Percentiles rank a stretch among this genome's conserved stretches.
These are phyloP conservation scores for Leccinum longicurvipes DNA, from an alignment of 768 basidiomycete genomes.

Conservation along the genomic window DNA sequence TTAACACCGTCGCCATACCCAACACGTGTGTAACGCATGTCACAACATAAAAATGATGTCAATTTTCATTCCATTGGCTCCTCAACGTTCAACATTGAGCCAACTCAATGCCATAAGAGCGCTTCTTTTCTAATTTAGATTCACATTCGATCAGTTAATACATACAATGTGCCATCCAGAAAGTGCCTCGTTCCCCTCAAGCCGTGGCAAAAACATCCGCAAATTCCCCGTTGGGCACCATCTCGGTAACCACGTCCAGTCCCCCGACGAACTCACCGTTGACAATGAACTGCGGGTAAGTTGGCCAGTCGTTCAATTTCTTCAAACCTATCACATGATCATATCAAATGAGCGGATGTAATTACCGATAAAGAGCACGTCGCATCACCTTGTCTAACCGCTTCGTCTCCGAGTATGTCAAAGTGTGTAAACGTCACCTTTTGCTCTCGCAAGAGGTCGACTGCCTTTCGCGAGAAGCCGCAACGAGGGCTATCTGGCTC, in stretches of 20 bases:
- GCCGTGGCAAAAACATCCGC: slow-evolving; percentile 36
- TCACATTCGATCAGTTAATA: neutral
- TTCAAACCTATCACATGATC: slow-evolving; percentile 50
- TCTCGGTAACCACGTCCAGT: slow-evolving; percentile 87
- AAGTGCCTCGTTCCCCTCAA: neutral
- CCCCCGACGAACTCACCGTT: slow-evolving; percentile 95
- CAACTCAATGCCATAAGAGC: neutral
- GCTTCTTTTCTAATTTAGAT: neutral
- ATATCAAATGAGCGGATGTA: slow-evolving; percentile 3
- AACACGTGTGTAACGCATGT: slow-evolving; percentile 13
- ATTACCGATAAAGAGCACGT: neutral
- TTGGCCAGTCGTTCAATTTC: slow-evolving; percentile 86
- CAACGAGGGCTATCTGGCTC: slow-evolving; percentile 73
- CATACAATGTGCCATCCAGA: neutral
- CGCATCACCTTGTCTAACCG: slow-evolving; percentile 69
- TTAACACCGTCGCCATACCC: neutral
- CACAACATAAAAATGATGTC: neutral
- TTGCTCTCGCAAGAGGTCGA: slow-evolving; percentile 61
- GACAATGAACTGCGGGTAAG: slow-evolving; percentile 81
- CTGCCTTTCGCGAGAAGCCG: slow-evolving; percentile 80
- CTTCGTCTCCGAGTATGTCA: slow-evolving; percentile 81
- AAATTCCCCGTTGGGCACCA: slow-evolving; percentile 80
- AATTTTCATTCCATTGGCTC: slow-evolving; percentile 1
- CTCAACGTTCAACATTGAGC: neutral
- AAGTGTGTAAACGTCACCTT: slow-evolving; percentile 69